Evolutionary conservation across 805 yeast species (phyloP).

Genomic region (Zygotorulaspora chibaensis): DNA sequence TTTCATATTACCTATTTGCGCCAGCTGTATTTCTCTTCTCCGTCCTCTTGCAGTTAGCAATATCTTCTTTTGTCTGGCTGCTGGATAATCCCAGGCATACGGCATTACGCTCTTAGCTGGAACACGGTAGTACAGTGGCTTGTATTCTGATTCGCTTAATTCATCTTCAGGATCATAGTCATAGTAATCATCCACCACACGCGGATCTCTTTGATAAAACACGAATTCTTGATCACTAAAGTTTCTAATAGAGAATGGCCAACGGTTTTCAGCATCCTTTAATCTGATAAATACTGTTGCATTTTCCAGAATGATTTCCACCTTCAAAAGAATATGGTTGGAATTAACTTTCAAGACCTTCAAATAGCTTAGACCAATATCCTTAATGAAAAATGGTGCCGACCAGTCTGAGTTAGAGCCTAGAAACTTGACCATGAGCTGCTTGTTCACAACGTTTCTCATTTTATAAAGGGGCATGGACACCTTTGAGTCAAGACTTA

Average conservation of each 20-base stretch:
- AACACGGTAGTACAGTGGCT: conserved; percentile 73
- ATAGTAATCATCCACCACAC: conserved; percentile 32
- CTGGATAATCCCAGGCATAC: conserved; percentile 96
- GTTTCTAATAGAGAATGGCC: conserved; percentile 94
- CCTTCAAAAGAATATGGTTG: conserved; percentile 66
- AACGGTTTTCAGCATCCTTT: conserved; percentile 63
- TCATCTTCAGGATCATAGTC: conserved; percentile 59
- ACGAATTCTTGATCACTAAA: conserved; percentile 83
- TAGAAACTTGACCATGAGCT: conserved; percentile 54
- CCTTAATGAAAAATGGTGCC: conserved; percentile 78
- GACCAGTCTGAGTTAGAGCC: conserved; percentile 69
- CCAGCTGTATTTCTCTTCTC: conserved; percentile 75
- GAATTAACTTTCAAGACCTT: conserved; percentile 60
- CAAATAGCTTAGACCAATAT: conserved; percentile 75
- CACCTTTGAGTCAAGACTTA: conserved; percentile 44
- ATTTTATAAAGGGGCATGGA: conserved; percentile 61
- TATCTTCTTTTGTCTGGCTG: conserved; percentile 78
- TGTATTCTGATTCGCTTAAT: conserved; percentile 51
- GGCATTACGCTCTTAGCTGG: conserved; percentile 96
- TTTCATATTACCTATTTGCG: conserved; percentile 86
- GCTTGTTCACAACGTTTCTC: conserved; percentile 49
- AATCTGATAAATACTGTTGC: conserved; percentile 78
- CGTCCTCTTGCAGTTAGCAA: conserved; percentile 66
- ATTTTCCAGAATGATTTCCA: conserved; percentile 71
- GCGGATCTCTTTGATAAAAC: conserved; percentile 82